Evolutionary conservation across 176 grass and related monocot genomes (phyloP).

Genomic region (Melocanna baccifera): DNA sequence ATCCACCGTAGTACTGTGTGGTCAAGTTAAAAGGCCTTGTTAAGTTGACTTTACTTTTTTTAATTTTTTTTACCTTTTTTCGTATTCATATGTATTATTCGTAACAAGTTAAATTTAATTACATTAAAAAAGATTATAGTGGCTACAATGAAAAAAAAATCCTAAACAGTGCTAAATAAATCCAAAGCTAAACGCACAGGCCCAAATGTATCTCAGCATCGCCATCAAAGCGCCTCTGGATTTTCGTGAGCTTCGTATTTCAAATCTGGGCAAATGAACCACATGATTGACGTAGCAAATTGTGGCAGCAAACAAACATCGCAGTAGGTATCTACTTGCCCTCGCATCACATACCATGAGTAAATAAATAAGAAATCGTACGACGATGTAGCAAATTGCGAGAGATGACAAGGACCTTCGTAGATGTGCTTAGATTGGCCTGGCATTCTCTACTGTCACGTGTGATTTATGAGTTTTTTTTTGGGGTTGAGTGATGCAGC

Average conservation of each 20-base stretch:
- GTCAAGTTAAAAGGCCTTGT: no score
- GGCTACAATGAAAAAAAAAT: no score
- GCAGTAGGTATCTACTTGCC: no score
- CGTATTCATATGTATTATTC: no score
- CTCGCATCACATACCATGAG: background rate
- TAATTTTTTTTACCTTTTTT: no score
- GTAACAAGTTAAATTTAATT: no score
- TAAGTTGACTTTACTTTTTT: no score
- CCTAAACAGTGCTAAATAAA: no score
- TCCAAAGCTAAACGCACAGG: no score
- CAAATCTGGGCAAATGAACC: background rate
- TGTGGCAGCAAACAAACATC: background rate
- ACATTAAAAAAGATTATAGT: no score
- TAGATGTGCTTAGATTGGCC: background rate
- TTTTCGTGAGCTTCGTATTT: background rate
- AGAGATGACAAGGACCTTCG: background rate
- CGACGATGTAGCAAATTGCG: background rate
- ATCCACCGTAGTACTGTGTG: background rate
- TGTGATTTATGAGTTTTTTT: background rate
- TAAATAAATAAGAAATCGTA: background rate
- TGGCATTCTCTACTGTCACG: background rate
- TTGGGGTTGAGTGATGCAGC: background rate
- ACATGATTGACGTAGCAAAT: background rate
- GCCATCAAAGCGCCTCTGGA: background rate
- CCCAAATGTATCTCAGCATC: background rate